Evolutionary conservation across 306 rosid genomes (phyloP), one percentile per base, ranked within the genome.

Genomic region (Oxytropis ochrocephala): DNA sequence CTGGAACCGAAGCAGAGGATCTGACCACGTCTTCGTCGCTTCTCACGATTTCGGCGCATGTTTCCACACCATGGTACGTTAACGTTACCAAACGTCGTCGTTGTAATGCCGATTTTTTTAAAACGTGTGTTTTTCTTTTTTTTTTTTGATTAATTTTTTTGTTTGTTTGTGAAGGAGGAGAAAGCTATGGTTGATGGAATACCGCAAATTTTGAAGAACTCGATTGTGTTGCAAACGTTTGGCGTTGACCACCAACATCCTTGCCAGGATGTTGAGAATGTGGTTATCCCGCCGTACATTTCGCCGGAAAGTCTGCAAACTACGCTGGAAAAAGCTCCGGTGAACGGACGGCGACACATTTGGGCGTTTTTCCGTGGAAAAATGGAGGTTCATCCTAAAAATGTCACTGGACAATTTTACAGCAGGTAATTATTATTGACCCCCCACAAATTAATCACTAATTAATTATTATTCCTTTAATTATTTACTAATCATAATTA

Each of bases 341-440:
- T 50, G 32, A 41, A 24, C 19, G 86, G 88, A 32, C 79, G 83
- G 75, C 82, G 97, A 17, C 92, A 95, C 44, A 84, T 95, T 49
- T 95, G 87, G 75, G 97, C 73, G 7, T 91, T 91, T 77, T 95
- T 95, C 75, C 80, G 99, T 29, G 99, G 99, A 0, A 95, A 95
- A 73, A 95, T 95, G 99, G 99, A 95, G 59, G 84, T 95, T 32
- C 88, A 95, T 56, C 99, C 99, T 0, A 95, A 91, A 65, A 95
- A 95, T 59, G 78, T 95, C 58, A 95, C 96, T 59, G 99, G 99
- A 32, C 72, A 89, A 39, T 95, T 55, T 80, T 95, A 91, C 89
- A 87, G 99, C 99, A 95, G 85, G 99, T 95, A 87, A 72, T 10
- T 10, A 65, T 11, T 11, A 21, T 14, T 60, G 5, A 60, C 54